Evolutionary conservation across 192 early-diverging fungal genomes (phyloP), one percentile per base, ranked within the genome.

Genomic region (Fimicolochytrium jonesii): DNA sequence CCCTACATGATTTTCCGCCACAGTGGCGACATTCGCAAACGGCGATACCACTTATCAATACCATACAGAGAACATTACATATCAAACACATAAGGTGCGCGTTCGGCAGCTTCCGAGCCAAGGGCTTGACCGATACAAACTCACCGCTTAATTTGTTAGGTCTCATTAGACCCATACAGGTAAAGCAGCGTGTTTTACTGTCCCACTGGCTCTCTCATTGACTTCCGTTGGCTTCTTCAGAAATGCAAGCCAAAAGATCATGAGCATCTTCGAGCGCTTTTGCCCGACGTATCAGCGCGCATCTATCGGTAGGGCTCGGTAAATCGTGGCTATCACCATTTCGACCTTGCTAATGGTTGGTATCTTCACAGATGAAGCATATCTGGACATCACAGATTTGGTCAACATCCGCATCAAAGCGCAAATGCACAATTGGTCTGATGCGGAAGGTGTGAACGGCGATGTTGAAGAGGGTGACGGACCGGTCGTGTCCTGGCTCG

Each of bases 311-410:
- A 34, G 6, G 44, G 6, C 10, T n/a, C 54, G 50, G 22, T 22
- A 48, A 23, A 15, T 22, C 46, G 9, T 48, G 17, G 22, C 7
- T 7, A 22, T 22, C 46, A 59, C 9, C 57, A 53, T 53, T 17
- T 47, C 10, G 10, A 52, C 6, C 11, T 7, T 29, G n/a, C n/a
- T n/a, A n/a, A 86, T 85, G 44, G 85, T 83, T 42, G 20, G 17
- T 1, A n/a, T 30, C 82, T 85, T 44, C 13, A 65, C 89, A 5
- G 95, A 98, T 59, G 95, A 98, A 61, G 89, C 86, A 0, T 96
- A 86, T 64, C 64, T 98, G 64, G 95, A 98, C 64, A 76, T 90
- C 3, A 88, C 93, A 0, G 82, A 82, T 32, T 56, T 73, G 20
- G 87, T 92, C 0, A 83, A 87, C 41, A 53, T 75, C 37, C 64